Evolutionary conservation across 2,329 filamentous ascomycete genomes (phyloP).

Genomic region (Didymella keratinophila): DNA sequence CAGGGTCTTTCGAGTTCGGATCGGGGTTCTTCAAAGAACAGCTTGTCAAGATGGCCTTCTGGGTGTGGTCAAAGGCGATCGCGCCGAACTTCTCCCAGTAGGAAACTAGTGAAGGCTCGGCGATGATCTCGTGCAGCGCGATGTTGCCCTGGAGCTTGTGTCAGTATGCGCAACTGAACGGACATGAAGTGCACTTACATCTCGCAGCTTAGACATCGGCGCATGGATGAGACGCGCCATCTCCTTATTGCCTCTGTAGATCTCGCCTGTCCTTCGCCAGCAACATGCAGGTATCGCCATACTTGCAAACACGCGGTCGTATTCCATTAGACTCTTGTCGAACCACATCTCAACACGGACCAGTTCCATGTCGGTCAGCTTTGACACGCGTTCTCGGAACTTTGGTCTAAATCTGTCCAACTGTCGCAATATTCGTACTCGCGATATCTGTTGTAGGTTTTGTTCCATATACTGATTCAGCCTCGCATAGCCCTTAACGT

Average conservation of each 20-base stretch:
- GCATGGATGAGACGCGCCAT: constrained; percentile 97
- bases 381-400: constrained; percentile 93
- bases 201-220: constrained; percentile 86
- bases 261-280: constrained; percentile 95
- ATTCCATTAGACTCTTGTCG: constrained; percentile 94
- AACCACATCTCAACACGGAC: constrained; percentile 99
- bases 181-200: constrained; percentile 67
- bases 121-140: constrained; percentile 92
- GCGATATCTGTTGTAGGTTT: constrained; percentile 80
- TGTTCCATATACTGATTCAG: constrained; percentile 91
- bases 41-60: constrained; percentile 94
- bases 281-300: constrained; percentile 99
- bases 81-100: constrained; percentile 99
- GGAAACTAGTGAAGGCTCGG: constrained; percentile 91
- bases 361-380: constrained; percentile 90
- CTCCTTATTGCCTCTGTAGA: constrained; percentile 96
- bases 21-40: constrained; percentile 83
- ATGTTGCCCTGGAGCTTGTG: constrained; percentile 78
- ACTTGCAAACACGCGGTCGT: constrained; percentile 96
- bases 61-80: constrained; percentile 92
- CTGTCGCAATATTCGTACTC: constrained; percentile 90
- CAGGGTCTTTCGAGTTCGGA: constrained; percentile 69
- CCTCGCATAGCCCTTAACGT: constrained; percentile 92
- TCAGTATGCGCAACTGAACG: constrained; percentile 21
- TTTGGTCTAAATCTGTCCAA: constrained; percentile 93